These are phyloP conservation scores for Apiospora saccharicola DNA, from an alignment of 2,329 filamentous ascomycete species.

Conservation along the genomic window DNA sequence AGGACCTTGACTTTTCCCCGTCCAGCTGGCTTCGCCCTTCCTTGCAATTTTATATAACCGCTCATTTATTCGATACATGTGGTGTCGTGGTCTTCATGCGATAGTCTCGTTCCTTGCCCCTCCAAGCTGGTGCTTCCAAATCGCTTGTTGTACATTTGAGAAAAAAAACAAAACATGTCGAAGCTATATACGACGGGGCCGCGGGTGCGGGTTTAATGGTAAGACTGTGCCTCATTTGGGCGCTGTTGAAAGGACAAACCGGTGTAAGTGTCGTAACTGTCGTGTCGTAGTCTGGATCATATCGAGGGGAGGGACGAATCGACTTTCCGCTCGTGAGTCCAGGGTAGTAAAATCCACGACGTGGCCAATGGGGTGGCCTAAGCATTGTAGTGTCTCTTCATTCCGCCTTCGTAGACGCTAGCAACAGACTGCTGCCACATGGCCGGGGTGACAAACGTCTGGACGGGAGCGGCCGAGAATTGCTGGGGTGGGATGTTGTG, in stretches of 20 bases:
- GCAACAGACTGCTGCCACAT: slow-evolving; percentile 80
- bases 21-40: not conserved
- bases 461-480: slow-evolving; percentile 61
- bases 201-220: not conserved
- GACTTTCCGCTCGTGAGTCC: slow-evolving; percentile 12
- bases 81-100: slow-evolving; percentile 19
- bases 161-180: slow-evolving; percentile 16
- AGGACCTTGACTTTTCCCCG: not conserved
- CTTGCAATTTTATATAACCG: slow-evolving; percentile 10
- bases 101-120: slow-evolving; percentile 10
- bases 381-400: slow-evolving; percentile 65
- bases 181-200: not conserved
- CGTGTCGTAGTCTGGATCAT: slow-evolving; percentile 5
- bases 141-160: slow-evolving; percentile 21
- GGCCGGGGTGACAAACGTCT: slow-evolving; percentile 70
- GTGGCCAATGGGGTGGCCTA: not conserved
- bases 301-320: not conserved
- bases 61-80: slow-evolving; percentile 18
- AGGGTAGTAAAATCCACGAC: not conserved
- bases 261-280: slow-evolving; percentile 14
- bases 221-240: slow-evolving; percentile 1
- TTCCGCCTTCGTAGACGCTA: slow-evolving; percentile 70
- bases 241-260: not conserved
- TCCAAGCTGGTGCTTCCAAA: not conserved
- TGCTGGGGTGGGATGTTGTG: slow-evolving; percentile 58